Evolutionary conservation across 108 stramenopile species (phyloP), one percentile per base, ranked within the genome.

Genomic region (Cyclotella baltica): DNA sequence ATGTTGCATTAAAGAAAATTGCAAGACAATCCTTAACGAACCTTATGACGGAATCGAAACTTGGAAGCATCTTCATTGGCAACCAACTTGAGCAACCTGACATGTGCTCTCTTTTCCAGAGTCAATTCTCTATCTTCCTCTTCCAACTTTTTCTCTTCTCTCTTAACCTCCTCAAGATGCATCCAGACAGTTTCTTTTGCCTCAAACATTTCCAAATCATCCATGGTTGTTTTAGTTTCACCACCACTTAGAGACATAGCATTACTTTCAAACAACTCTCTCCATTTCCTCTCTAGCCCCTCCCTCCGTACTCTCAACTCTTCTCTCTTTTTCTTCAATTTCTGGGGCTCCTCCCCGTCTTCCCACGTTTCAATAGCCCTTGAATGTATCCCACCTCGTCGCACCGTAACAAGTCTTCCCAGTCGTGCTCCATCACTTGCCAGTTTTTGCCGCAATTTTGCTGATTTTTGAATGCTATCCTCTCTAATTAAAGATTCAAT

Each of bases 41-140:
- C 88, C 87, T 95, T 95, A 43, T 84, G 86, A 35, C 88, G 74
- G 4, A 62, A 58, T 20, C 85, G 70, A 81, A 93, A 96, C 25
- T 88, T 88, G 35, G 92, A 93, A 22, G 84, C 70, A 77, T 96
- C 95, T 71, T 96, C 95, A 69, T 88, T 90, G 28, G 90, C 88
- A 6, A 96, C 89, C 36, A 89, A 85, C 56, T 92, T 96, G 73
- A 93, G 58, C 6, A 85, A 85, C 28, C 91, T 88, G 25, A 91
- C 84, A 67, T 96, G 95, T 15, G 83, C 84, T 20, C 70, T 84
- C 76, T 92, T 92, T 85, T 93, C 92, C 28, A 84, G 76, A 76
- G 87, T 85, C 58, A 93, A 67, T 8, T 81, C 81, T 33, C 83
- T 67, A 52, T 96, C 92, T 77, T 92, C 89, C 25, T 78, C 70